phyloP scores from a whole-genome alignment of 495 filamentous ascomycete genomes.

The Achaetomiella virescens region DNA sequence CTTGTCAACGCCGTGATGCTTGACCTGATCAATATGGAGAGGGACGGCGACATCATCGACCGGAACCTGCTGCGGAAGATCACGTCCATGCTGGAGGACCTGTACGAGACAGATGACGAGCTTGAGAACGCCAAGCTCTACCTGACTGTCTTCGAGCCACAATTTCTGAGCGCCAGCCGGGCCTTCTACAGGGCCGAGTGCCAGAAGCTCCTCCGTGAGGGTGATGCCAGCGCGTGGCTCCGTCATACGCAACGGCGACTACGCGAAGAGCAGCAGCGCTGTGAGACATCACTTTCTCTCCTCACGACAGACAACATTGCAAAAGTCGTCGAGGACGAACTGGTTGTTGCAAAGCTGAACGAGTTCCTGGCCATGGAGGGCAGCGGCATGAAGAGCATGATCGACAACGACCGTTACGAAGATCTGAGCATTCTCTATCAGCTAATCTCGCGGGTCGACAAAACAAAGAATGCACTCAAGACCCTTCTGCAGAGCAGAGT shows the following conservation, averaged over 20 bases:
- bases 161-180: slow-evolving; percentile 63
- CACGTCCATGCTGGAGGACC: slow-evolving; percentile 82
- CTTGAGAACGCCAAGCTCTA: slow-evolving; percentile 75
- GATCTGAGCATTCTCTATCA: slow-evolving; percentile 72
- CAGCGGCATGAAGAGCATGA: slow-evolving; percentile 81
- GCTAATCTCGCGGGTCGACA: slow-evolving; percentile 72
- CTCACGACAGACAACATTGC: slow-evolving; percentile 68
- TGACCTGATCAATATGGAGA: slow-evolving; percentile 86
- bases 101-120: slow-evolving; percentile 76
- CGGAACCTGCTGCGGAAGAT: slow-evolving; percentile 74
- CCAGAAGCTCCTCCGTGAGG: slow-evolving; percentile 62
- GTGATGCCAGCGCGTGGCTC: slow-evolving; percentile 78
- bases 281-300: slow-evolving; percentile 65
- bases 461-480: slow-evolving; percentile 63
- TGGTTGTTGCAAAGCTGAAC: slow-evolving; percentile 67
- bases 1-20: slow-evolving; percentile 76
- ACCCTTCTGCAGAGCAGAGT: slow-evolving; percentile 66
- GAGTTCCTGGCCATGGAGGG: slow-evolving; percentile 81
- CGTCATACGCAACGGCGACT: slow-evolving; percentile 68
- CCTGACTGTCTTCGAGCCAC: slow-evolving; percentile 70
- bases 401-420: slow-evolving; percentile 76
- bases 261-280: slow-evolving; percentile 73
- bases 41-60: slow-evolving; percentile 85
- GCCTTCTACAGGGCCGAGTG: slow-evolving; percentile 75
- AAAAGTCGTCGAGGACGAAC: slow-evolving; percentile 68